phyloP scores from a whole-genome alignment of 1,284 basidiomycete genomes.

The Ceratobasidium sp. region DNA sequence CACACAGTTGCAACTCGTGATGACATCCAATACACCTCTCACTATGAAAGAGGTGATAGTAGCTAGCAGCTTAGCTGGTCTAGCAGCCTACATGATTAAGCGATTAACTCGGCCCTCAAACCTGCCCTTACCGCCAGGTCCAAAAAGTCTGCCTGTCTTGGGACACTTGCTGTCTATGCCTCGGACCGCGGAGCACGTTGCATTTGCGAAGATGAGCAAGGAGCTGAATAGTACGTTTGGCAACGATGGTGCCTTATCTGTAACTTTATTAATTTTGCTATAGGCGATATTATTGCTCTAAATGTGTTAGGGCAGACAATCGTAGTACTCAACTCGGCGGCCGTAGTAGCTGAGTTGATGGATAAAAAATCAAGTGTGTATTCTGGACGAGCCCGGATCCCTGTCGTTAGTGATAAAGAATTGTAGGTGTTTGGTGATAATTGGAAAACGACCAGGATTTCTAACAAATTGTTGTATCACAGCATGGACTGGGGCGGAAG shows the following conservation, averaged over 20 bases:
- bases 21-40: not conserved
- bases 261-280: not conserved
- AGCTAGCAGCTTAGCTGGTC: not conserved
- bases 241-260: not conserved
- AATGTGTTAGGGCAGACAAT: conserved; percentile 20
- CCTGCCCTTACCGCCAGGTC: conserved; percentile 27
- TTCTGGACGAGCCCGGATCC: conserved; percentile 29
- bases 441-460: not conserved
- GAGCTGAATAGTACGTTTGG: conserved; percentile 1
- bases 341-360: conserved; percentile 24
- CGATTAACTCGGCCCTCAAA: not conserved
- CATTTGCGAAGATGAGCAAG: conserved; percentile 12
- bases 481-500: conserved; percentile 18
- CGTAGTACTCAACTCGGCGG: conserved; percentile 23
- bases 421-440: conserved; percentile 8
- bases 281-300: conserved; percentile 38
- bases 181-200: not conserved
- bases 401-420: not conserved
- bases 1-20: no score
- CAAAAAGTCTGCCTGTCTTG: conserved; percentile 10
- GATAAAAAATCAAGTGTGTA: conserved; percentile 29
- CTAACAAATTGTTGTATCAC: not conserved
- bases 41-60: not conserved
- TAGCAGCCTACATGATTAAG: not conserved
- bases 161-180: conserved; percentile 29